Evolutionary conservation across 179 eudicot species (phyloP).

Genomic region (Nepenthes alata): DNA sequence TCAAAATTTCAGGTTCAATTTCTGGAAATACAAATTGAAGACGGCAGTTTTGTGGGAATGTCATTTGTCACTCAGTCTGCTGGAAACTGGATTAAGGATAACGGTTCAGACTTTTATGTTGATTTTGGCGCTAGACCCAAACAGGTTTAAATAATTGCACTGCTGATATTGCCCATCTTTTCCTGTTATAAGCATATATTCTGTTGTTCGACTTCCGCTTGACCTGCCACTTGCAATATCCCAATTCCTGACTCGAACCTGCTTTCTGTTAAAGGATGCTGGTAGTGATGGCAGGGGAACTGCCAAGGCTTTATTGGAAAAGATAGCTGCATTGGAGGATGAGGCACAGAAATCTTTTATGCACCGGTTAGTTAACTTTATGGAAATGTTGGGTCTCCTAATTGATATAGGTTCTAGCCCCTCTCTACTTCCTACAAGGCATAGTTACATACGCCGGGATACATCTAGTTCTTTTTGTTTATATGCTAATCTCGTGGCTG

Average conservation of each 20-base stretch:
- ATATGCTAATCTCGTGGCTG: no score
- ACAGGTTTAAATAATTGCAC: conserved; percentile 30
- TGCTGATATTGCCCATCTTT: neutral
- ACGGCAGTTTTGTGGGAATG: conserved; percentile 59
- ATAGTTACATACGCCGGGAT: no score
- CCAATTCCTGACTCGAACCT: conserved; percentile 1
- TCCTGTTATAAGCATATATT: neutral
- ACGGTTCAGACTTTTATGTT: conserved; percentile 74
- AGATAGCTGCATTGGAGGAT: conserved; percentile 75
- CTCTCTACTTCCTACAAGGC: no score
- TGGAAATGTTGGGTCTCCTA: no score
- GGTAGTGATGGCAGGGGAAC: conserved; percentile 85
- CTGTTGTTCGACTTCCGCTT: neutral
- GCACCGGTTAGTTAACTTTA: conserved; percentile 57
- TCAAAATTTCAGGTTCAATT: conserved; percentile 45
- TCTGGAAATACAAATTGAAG: conserved; percentile 56
- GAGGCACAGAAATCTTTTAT: conserved; percentile 96
- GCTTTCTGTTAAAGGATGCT: conserved; percentile 34
- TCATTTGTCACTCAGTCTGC: conserved; percentile 76
- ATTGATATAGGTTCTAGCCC: no score
- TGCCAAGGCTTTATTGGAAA: conserved; percentile 68
- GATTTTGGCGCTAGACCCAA: conserved; percentile 31
- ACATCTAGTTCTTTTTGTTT: no score
- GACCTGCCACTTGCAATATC: conserved; percentile 1
- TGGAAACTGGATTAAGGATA: conserved; percentile 78